Conservation (phyloP, 1,139 yeast species). For the Yamadazyma sp. region DNA sequence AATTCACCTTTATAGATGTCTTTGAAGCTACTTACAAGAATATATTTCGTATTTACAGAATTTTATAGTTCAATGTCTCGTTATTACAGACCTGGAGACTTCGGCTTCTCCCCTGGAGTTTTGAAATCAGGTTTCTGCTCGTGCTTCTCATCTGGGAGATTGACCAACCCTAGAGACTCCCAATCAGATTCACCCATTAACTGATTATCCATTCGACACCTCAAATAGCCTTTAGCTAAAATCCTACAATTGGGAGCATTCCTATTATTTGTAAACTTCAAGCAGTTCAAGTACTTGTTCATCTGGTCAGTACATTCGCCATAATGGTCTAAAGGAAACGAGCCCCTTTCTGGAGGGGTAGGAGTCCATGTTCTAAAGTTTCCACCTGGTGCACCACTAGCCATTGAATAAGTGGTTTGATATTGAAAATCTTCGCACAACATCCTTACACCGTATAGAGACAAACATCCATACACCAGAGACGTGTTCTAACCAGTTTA, state of each 20-base stretch:
- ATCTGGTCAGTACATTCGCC: conserved; percentile 80
- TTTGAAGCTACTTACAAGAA: neutral
- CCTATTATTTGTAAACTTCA: conserved; percentile 73
- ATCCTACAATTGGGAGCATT: conserved; percentile 89
- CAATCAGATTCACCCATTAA: conserved; percentile 82
- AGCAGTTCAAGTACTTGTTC: conserved; percentile 74
- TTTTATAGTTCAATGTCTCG: no score
- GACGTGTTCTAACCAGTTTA: no score
- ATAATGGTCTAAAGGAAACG: conserved; percentile 92
- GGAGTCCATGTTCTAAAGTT: conserved; percentile 62
- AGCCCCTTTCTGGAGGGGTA: conserved; percentile 94
- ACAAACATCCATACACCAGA: conserved; percentile 1
- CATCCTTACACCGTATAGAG: neutral
- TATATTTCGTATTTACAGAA: neutral
- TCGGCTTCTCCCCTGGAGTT: no score
- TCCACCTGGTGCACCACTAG: conserved; percentile 39
- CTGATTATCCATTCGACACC: conserved; percentile 88
- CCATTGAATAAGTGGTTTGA: conserved; percentile 15
- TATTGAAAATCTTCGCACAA: neutral
- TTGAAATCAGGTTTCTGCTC: no score
- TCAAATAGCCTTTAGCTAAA: conserved; percentile 76
- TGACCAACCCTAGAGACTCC: conserved; percentile 72
- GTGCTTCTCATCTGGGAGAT: conserved; percentile 42
- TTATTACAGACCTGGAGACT: neutral
- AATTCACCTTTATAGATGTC: neutral